These are phyloP conservation scores for Podospora fimiseda DNA, from an alignment of 495 filamentous ascomycete genomes.

Conservation along the genomic window DNA sequence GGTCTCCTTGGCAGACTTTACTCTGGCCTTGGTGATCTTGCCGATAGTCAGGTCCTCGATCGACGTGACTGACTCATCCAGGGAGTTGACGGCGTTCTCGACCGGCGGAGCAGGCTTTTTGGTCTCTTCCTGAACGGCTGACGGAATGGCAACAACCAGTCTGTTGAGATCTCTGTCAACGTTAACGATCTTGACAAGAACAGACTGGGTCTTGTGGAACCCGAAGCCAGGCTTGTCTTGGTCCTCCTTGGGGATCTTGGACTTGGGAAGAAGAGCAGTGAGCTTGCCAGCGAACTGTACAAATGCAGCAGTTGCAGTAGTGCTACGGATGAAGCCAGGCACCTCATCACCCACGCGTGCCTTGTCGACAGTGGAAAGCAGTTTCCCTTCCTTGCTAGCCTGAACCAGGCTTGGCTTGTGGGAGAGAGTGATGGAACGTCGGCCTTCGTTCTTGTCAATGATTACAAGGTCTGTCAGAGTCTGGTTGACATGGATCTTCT, in stretches of 20 bases:
- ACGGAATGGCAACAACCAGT: constrained; percentile 34
- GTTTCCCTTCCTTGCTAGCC: constrained; percentile 56
- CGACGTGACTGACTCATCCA: constrained; percentile 59
- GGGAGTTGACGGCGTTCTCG: constrained; percentile 47
- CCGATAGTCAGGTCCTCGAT: constrained; percentile 68
- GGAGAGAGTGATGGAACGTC: constrained; percentile 64
- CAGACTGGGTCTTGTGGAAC: constrained; percentile 60
- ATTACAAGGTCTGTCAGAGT: constrained; percentile 76
- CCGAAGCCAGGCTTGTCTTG: constrained; percentile 67
- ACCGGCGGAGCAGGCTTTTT: constrained; percentile 16
- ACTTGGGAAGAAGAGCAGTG: constrained; percentile 70
- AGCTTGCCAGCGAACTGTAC: constrained; percentile 75
- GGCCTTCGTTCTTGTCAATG: constrained; percentile 68
- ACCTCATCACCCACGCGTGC: constrained; percentile 61
- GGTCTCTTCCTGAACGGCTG: constrained; percentile 18
- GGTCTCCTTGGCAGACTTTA: constrained; percentile 75
- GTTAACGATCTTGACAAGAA: constrained; percentile 62
- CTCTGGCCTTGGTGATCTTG: constrained; percentile 67
- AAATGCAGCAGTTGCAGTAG: constrained; percentile 70
- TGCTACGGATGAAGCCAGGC: constrained; percentile 78
- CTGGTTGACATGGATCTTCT: constrained; percentile 75
- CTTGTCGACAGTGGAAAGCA: constrained; percentile 62
- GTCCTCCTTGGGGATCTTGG: constrained; percentile 61
- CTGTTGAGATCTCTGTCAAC: constrained; percentile 50
- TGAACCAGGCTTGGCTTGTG: constrained; percentile 77